These are phyloP conservation scores for Periconia digitata DNA, from an alignment of 2,329 filamentous ascomycete species.

Conservation along the genomic window DNA sequence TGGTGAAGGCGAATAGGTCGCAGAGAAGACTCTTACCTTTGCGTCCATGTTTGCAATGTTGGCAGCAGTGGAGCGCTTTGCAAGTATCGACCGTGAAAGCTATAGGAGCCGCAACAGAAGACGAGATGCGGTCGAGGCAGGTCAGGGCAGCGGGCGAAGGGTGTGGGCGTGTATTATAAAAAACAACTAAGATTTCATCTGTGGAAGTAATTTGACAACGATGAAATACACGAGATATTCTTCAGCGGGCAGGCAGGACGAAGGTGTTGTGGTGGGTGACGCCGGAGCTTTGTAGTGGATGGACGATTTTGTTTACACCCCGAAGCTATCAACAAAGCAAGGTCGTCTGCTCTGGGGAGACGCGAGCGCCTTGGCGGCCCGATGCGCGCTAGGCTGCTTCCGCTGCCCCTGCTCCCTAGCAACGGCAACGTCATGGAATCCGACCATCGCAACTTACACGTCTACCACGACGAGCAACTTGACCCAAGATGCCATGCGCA, in stretches of 20 bases:
- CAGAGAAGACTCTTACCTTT: no score
- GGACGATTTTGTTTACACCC: not conserved
- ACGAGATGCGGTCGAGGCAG: slow-evolving; percentile 22
- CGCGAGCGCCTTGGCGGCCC: not conserved
- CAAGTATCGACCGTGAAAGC: slow-evolving; percentile 11
- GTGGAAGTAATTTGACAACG: slow-evolving; percentile 33
- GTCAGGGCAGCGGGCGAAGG: not conserved
- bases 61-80: slow-evolving; percentile 13
- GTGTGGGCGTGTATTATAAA: slow-evolving; percentile 23
- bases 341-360: not conserved
- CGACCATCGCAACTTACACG: not conserved
- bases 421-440: not conserved
- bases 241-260: slow-evolving; percentile 14
- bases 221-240: slow-evolving; percentile 43
- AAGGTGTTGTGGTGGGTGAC: slow-evolving; percentile 10
- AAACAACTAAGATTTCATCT: slow-evolving; percentile 43
- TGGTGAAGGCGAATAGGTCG: not conserved
- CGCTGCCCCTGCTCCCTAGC: not conserved
- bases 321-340: not conserved
- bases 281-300: slow-evolving; percentile 2
- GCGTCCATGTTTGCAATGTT: slow-evolving; percentile 43
- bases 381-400: not conserved
- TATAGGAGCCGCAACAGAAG: slow-evolving; percentile 26
- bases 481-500: not conserved
- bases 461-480: not conserved